phyloP scores from a whole-genome alignment of 1,284 basidiomycete genomes.

The Ustilago vetiveriae region DNA sequence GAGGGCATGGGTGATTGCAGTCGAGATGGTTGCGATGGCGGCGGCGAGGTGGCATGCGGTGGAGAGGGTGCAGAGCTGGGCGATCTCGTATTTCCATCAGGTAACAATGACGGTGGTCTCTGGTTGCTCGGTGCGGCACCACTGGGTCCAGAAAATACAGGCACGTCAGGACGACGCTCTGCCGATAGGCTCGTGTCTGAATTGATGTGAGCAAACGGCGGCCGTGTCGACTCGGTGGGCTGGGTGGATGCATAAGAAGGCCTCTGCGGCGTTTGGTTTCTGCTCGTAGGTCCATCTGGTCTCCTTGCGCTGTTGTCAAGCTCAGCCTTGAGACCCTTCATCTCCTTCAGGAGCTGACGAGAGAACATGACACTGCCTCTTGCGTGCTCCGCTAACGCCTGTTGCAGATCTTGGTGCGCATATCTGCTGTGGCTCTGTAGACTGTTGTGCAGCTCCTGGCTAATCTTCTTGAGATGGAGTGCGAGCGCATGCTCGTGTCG shows the following conservation, averaged over 20 bases:
- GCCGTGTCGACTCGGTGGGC: not conserved
- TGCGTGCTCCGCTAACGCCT: constrained; percentile 52
- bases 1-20: constrained; percentile 2
- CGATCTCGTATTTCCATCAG: constrained; percentile 5
- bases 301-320: constrained; percentile 11
- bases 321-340: constrained; percentile 36
- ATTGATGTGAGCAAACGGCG: constrained; percentile 12
- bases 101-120: not conserved
- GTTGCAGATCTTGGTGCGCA: constrained; percentile 60
- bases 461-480: constrained; percentile 45
- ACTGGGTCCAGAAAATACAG: not conserved
- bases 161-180: constrained; percentile 4
- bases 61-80: constrained; percentile 2
- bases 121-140: not conserved
- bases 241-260: not conserved
- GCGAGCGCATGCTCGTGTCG: constrained; percentile 50
- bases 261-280: constrained; percentile 8
- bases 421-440: constrained; percentile 55
- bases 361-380: constrained; percentile 48
- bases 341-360: constrained; percentile 37
- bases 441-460: constrained; percentile 42
- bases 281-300: not conserved
- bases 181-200: constrained; percentile 6
- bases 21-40: not conserved
- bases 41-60: not conserved